Base-by-base conservation (phyloP, 768 basidiomycete genomes). In the Leccinum obscurum region DNA sequence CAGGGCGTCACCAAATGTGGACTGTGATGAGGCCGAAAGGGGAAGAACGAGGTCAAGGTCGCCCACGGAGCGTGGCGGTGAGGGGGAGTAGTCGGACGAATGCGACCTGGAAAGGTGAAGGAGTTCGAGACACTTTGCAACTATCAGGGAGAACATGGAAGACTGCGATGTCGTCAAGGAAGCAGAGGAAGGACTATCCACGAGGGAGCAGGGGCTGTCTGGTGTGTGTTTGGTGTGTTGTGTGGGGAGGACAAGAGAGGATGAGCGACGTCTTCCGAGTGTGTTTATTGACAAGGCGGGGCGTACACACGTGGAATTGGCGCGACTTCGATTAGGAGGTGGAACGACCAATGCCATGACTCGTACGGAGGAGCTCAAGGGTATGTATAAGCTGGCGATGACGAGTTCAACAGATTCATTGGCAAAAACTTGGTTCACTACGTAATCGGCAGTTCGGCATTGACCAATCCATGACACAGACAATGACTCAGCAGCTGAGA, bases 291-390 rank as follows among this genome's bases (percentile, higher is more conserved):
- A 80, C 54, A 84, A 68, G 10, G 81, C 75, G 35, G 84, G 80
- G 35, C 82, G 77, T 52, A 87, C 79, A 63, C 77, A 82, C 26
- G 83, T 83, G 49, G 86, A 88, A 51, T 82, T 86, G 0, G 86
- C 84, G 58, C 85, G 83, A 68, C 77, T 77, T 68, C 83, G 83
- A 66, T 74, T 74, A 41, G 75, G 73, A 56, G 77, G 78, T 50
- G 83, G 82, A 61, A 75, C 72, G 59, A 70, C 62, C 63, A 74
- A 51, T 32, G 74, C 64, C 73, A 76, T 74, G 63, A 50, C 20
- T 9, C 39, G 39, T 41, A 56, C 22, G 49, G 22, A 22, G 49
- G 17, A 8, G 1, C 20, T 9, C 20, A 15, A 32, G 49, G 51
- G 60, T 58, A 62, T 55, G 22, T 20, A 26, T 20, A 46, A 46